These are phyloP conservation scores for Atalantia buxifolia DNA, from an alignment of 345 rosid species.

Conservation along the genomic window DNA sequence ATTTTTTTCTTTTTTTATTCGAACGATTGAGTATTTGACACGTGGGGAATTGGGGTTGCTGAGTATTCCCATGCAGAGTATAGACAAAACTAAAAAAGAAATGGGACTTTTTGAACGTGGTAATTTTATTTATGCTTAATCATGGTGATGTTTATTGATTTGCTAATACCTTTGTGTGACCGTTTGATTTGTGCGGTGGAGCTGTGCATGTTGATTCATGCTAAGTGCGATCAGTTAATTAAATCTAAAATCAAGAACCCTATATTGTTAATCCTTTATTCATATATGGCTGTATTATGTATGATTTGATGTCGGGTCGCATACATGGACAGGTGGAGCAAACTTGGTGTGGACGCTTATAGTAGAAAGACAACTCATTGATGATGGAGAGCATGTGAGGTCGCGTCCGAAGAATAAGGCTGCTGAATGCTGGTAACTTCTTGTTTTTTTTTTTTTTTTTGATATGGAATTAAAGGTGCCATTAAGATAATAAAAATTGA, in stretches of 20 bases:
- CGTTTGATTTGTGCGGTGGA: not conserved
- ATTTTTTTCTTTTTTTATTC: not conserved
- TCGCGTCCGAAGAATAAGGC: not conserved
- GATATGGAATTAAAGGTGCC: not conserved
- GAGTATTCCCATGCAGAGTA: not conserved
- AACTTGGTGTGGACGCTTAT: not conserved
- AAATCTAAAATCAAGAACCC: too few relatives aligned
- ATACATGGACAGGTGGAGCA: not conserved
- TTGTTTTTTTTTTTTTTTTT: too few relatives aligned
- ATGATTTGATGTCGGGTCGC: too few relatives aligned
- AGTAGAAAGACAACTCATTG: not conserved
- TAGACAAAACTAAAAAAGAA: not conserved
- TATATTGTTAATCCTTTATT: too few relatives aligned
- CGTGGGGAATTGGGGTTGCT: not conserved
- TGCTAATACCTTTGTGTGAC: not conserved
- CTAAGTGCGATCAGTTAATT: not conserved
- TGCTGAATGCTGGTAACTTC: not conserved
- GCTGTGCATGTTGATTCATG: not conserved
- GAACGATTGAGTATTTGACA: not conserved
- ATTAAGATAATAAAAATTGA: not conserved
- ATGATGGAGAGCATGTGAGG: not conserved
- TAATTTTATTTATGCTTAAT: not conserved
- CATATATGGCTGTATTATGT: too few relatives aligned
- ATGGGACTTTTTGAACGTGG: not conserved
- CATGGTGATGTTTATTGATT: not conserved